Percentiles rank a stretch among this genome's conserved stretches.
These are phyloP conservation scores for Dactylorhiza incarnata DNA, from an alignment of 106 monocot species.

Conservation along the genomic window DNA sequence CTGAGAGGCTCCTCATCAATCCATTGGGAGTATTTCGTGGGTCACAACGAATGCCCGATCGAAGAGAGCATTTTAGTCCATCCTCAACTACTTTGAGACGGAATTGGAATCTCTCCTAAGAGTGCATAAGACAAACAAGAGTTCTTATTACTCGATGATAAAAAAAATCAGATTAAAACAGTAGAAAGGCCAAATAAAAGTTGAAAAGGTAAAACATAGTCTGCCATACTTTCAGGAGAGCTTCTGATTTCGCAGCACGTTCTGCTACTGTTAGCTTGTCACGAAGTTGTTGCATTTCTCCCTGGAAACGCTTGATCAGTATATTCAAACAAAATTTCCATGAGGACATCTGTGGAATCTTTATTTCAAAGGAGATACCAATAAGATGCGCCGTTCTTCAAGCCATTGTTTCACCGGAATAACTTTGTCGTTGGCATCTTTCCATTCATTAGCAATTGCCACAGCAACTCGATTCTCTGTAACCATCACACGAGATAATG, in stretches of 20 bases:
- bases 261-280: conserved; percentile 63
- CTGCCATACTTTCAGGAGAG: conserved; percentile 58
- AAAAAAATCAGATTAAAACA: background rate
- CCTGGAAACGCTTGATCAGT: conserved; percentile 22
- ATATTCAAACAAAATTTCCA: background rate
- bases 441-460: conserved; percentile 80
- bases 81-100: conserved; percentile 75
- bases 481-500: conserved; percentile 75
- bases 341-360: background rate
- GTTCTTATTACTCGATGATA: background rate
- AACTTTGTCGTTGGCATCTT: conserved; percentile 77
- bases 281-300: conserved; percentile 81
- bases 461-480: conserved; percentile 69
- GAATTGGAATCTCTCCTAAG: conserved; percentile 56
- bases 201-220: background rate
- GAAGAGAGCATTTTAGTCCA: conserved; percentile 41
- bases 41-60: conserved; percentile 22
- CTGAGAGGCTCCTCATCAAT: conserved; percentile 34
- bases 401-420: conserved; percentile 82
- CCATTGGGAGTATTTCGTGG: conserved; percentile 15
- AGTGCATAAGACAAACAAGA: background rate
- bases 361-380: conserved; percentile 26
- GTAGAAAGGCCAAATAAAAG: background rate
- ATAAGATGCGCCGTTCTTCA: conserved; percentile 59
- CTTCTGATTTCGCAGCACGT: conserved; percentile 61